phyloP scores from a whole-genome alignment of 1,139 yeast genomes.

The Arxiozyma slooffiae region DNA sequence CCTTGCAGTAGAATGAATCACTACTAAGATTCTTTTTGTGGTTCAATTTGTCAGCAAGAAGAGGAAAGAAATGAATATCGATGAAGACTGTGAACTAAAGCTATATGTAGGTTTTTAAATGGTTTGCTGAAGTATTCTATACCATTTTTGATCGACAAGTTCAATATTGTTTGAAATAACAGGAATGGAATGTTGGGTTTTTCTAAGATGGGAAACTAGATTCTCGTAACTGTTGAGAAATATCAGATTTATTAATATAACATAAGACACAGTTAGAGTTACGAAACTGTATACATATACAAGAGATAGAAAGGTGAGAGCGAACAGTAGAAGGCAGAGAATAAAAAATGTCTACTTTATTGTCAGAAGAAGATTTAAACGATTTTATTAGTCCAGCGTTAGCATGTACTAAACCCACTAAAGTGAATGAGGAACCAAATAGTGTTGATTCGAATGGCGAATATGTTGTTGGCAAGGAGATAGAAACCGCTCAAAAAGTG shows the following conservation, averaged over 20 bases:
- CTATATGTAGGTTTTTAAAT: too few relatives aligned
- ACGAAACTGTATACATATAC: too few relatives aligned
- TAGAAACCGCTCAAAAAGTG: conserved; percentile 57
- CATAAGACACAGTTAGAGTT: neutral
- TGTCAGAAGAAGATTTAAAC: conserved; percentile 82
- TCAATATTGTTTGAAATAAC: neutral
- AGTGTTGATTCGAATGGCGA: conserved; percentile 64
- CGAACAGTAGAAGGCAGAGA: neutral
- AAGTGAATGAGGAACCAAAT: conserved; percentile 46
- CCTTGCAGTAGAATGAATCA: neutral
- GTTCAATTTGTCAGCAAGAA: neutral
- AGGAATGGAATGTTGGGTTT: neutral
- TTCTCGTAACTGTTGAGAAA: neutral
- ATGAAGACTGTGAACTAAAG: too few relatives aligned
- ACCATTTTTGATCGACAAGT: neutral
- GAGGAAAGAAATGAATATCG: too few relatives aligned
- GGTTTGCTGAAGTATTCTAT: neutral
- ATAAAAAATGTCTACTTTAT: conserved; percentile 62
- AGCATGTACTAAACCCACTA: conserved; percentile 86
- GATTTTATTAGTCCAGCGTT: conserved; percentile 92
- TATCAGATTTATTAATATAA: neutral
- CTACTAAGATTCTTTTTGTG: neutral
- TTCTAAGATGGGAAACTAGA: neutral
- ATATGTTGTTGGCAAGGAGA: conserved; percentile 56
- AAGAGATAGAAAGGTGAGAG: neutral